Evolutionary conservation across 2,329 filamentous ascomycete species (phyloP), one percentile per base, ranked within the genome.

Genomic region (Calonectria crousiana): DNA sequence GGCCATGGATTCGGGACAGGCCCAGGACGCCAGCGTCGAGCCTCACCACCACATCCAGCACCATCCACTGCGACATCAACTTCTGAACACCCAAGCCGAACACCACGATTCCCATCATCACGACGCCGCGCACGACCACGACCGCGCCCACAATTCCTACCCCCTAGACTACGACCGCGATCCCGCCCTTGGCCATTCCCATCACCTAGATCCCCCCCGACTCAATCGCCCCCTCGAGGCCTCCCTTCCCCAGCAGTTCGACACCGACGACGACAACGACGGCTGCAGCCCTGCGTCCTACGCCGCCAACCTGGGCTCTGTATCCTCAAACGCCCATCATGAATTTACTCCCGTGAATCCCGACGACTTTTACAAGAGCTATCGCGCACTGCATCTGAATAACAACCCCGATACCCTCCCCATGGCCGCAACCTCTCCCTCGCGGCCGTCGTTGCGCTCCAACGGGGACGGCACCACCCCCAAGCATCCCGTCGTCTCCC

Each of bases 341-440:
- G 84, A 83, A 77, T 81, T 84, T 81, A 84, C 84, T 78, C 75
- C 85, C 79, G 81, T 87, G 83, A 87, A 89, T 79, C 88, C 89
- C 78, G 89, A 90, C 87, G 86, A 89, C 81, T 91, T 90, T 83
- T 91, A 91, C 84, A 87, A 87, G 78, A 87, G 85, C 81, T 89
- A 88, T 80, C 85, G 84, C 78, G 83, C 82, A 79, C 80, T 83
- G 69, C 84, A 85, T 74, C 76, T 83, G 70, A 83, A 82, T 78
- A 78, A 78, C 77, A 81, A 83, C 66, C 80, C 78, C 79, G 85
- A 86, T 78, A 73, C 78, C 68, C 75, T 81, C 62, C 80, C 82
- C 75, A 85, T 85, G 82, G 81, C 84, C 53, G 81, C 85, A 69
- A 81, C 85, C 71, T 84, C 85, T 71, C 85, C 86, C 82, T 84